Evolutionary conservation across 768 basidiomycete genomes (phyloP).

Genomic region (Artomyces pyxidatus): DNA sequence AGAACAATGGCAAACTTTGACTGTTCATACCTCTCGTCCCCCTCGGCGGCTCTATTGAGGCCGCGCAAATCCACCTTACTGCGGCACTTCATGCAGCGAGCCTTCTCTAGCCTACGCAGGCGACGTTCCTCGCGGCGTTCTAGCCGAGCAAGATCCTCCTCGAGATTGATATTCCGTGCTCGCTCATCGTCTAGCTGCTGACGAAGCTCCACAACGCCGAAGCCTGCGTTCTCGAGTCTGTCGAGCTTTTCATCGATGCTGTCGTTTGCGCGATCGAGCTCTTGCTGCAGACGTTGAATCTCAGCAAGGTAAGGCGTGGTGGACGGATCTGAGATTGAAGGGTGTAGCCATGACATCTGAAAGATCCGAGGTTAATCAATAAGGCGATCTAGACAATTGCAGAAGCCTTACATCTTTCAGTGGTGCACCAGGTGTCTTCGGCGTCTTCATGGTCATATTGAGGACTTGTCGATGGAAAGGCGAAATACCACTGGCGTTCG

Average conservation of each 20-base stretch:
- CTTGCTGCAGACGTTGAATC: conserved; percentile 62
- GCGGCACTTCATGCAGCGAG: conserved; percentile 63
- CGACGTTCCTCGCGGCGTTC: conserved; percentile 65
- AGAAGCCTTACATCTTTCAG: conserved; percentile 58
- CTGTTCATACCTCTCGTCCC: conserved; percentile 52
- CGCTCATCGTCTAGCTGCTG: conserved; percentile 68
- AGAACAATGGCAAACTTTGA: background rate
- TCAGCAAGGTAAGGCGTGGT: conserved; percentile 61
- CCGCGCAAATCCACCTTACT: conserved; percentile 48
- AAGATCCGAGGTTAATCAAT: conserved; percentile 12
- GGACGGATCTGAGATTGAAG: conserved; percentile 46
- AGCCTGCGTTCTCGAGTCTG: conserved; percentile 72
- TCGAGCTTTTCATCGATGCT: conserved; percentile 86
- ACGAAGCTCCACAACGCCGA: conserved; percentile 64
- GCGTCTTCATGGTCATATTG: conserved; percentile 57
- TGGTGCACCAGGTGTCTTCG: conserved; percentile 74
- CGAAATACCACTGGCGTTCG: conserved; percentile 55
- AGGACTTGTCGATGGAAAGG: conserved; percentile 69
- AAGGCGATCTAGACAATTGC: background rate
- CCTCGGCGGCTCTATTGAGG: conserved; percentile 31
- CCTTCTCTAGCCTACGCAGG: conserved; percentile 46
- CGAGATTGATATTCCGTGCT: conserved; percentile 42
- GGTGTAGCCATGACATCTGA: conserved; percentile 70
- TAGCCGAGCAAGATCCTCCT: conserved; percentile 62
- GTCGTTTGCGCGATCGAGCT: conserved; percentile 74